These are phyloP conservation scores for Coniochaeta ligniaria DNA, from an alignment of 2,329 filamentous ascomycete genomes.

Conservation along the genomic window DNA sequence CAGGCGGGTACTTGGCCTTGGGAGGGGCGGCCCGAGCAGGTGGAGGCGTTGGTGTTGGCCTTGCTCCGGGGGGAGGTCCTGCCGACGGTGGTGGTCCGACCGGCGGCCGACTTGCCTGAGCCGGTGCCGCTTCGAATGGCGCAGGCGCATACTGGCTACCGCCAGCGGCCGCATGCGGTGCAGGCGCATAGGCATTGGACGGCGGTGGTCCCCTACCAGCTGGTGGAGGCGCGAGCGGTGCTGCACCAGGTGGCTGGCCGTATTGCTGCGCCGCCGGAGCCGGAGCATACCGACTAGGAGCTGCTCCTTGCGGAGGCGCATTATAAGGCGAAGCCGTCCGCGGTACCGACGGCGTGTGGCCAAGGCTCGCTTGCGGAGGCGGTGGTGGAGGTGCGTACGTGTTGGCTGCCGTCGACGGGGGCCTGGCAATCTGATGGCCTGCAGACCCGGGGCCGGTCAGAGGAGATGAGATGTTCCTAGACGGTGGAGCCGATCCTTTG, in stretches of 20 bases:
- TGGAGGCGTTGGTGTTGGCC: slow-evolving; percentile 24
- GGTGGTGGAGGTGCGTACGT: slow-evolving; percentile 54
- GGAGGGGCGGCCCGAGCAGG: slow-evolving; percentile 44
- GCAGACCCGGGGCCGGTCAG: slow-evolving; percentile 47
- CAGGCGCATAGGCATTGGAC: slow-evolving; percentile 37
- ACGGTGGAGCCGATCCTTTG: slow-evolving; percentile 60
- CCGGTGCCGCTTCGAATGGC: slow-evolving; percentile 35
- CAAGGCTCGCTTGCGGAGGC: slow-evolving; percentile 19
- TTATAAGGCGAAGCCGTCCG: slow-evolving; percentile 84
- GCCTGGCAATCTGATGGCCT: slow-evolving; percentile 35
- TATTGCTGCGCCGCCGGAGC: slow-evolving; percentile 49
- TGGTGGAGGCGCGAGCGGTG: slow-evolving; percentile 31
- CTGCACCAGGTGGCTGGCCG: slow-evolving; percentile 24
- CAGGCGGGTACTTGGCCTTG: slow-evolving; percentile 66
- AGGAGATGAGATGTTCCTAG: slow-evolving; percentile 64
- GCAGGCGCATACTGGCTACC: slow-evolving; percentile 53
- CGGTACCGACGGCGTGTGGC: slow-evolving; percentile 48
- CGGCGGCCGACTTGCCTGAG: slow-evolving; percentile 24
- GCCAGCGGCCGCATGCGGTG: slow-evolving; percentile 20
- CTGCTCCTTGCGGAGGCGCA: slow-evolving; percentile 58
- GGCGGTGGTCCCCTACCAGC: slow-evolving; percentile 37
- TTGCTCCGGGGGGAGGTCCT: slow-evolving; percentile 23
- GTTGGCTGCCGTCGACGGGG: slow-evolving; percentile 51
- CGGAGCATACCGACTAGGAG: slow-evolving; percentile 69
- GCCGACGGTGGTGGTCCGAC: slow-evolving; percentile 32